Evolutionary conservation across 2,329 filamentous ascomycete species (phyloP), one percentile per base, ranked within the genome.

Genomic region (Diplodia mutila): DNA sequence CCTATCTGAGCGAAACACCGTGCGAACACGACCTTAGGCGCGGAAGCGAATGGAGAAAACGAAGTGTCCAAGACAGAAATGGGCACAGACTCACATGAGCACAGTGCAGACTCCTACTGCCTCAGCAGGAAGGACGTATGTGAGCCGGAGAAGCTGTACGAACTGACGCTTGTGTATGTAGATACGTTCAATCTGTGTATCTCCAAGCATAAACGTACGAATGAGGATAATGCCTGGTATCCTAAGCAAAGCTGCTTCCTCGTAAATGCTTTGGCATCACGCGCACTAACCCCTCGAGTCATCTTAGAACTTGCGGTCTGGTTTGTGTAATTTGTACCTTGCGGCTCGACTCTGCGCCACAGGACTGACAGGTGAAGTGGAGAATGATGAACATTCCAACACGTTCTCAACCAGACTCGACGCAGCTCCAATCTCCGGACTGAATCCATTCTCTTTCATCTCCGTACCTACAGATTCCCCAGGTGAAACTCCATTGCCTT

Each of bases 1-100:
- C 59, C 59, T 63, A 63, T 63, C 29, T 51, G 42, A 51, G 46
- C 42, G 59, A 51, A 51, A 27, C 59, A 34, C 59, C 46, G 59
- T 25, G 12, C 59, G 46, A 34, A 34, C 46, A 63, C 42, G 46
- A 37, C 59, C 42, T 32, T 27, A 63, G 46, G 42, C 42, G 23
- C 14, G 27, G 25, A 63, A 16, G 11, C 9, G 29, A 16, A 34
- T 48, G n/a, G 27, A n/a, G 39, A 34, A 49, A 23, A 12, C 18
- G 42, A 49, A 12, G 25, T 32, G 18, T 42, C 57, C 39, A 49
- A 42, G 34, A 49, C 46, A 34, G 11, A 37, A 12, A 11, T 21
- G n/a, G 16, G 59, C 59, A 63, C 59, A 63, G 27, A 51, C 59
- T 63, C 42, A 12, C 23, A n/a, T 18, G 7, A 18, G 27, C 42